These are phyloP conservation scores for Coniferiporia sulphurascens DNA, from an alignment of 1,284 basidiomycete species.

Conservation along the genomic window DNA sequence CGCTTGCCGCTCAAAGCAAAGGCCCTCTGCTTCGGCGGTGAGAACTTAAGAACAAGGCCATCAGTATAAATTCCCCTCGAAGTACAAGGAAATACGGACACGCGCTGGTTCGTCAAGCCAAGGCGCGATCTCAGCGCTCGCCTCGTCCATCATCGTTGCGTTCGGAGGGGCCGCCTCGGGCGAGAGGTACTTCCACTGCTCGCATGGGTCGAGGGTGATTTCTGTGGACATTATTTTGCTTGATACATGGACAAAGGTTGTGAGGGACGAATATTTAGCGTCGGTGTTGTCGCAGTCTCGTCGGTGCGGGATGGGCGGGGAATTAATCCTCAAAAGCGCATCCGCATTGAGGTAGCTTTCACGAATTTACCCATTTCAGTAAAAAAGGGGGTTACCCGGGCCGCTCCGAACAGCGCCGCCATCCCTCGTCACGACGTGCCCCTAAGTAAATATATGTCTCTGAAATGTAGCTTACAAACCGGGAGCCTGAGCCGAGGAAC, in stretches of 20 bases:
- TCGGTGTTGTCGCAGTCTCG: constrained; percentile 1
- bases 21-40: constrained; percentile 20
- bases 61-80: background rate
- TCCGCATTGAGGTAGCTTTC: background rate
- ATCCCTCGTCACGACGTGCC: too few species aligned
- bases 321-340: background rate
- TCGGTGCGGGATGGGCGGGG: background rate
- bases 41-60: constrained; percentile 9
- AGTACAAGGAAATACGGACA: background rate
- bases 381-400: too few species aligned
- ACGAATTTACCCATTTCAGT: background rate
- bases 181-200: constrained; percentile 15
- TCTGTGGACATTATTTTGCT: constrained; percentile 1
- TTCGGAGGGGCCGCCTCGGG: constrained; percentile 13
- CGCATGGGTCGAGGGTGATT: constrained; percentile 13
- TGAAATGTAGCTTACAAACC: too few species aligned
- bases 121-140: constrained; percentile 20
- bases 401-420: too few species aligned
- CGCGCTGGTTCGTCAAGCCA: constrained; percentile 21
- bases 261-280: background rate
- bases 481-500: too few species aligned
- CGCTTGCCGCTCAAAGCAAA: constrained; percentile 33
- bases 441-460: too few species aligned
- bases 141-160: constrained; percentile 21
- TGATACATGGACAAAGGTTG: constrained; percentile 3